These are phyloP conservation scores for Metschnikowia santaceciliae DNA, from an alignment of 805 yeast species.

Conservation along the genomic window DNA sequence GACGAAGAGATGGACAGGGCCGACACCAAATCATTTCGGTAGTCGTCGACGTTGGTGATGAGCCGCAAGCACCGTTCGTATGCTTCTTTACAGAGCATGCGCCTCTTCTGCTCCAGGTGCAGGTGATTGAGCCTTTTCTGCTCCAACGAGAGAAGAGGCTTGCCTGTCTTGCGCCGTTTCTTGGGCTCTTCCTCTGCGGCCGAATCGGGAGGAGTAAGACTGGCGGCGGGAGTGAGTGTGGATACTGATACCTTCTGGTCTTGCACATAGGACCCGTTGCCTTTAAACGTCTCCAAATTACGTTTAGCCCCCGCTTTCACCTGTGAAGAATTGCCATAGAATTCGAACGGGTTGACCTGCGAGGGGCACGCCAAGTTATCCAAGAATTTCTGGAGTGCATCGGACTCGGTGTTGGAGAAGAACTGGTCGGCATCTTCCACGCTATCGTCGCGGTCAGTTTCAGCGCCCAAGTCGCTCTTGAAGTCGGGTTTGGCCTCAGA, in stretches of 20 bases:
- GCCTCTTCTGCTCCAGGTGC: slow-evolving; percentile 40
- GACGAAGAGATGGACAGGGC: slow-evolving; percentile 15
- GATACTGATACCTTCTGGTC: background rate
- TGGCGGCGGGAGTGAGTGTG: background rate
- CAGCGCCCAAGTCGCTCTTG: background rate
- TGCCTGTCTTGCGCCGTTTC: slow-evolving; percentile 29
- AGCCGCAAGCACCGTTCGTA: slow-evolving; percentile 40
- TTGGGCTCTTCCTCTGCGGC: slow-evolving; percentile 19
- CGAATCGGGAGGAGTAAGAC: slow-evolving; percentile 18
- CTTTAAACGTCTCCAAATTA: no score
- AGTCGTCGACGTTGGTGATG: slow-evolving; percentile 39
- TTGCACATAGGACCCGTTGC: background rate
- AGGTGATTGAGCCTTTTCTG: slow-evolving; percentile 42
- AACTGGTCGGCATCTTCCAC: slow-evolving; percentile 17
- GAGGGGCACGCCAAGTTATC: slow-evolving; percentile 36
- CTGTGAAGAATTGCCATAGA: slow-evolving; percentile 16
- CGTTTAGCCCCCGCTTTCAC: no score
- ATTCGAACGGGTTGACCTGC: slow-evolving; percentile 28
- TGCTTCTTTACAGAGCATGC: slow-evolving; percentile 42
- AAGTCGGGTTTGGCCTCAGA: background rate
- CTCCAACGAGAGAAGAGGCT: slow-evolving; percentile 36
- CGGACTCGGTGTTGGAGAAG: slow-evolving; percentile 18
- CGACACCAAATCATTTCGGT: slow-evolving; percentile 26
- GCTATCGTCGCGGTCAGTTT: slow-evolving; percentile 5
- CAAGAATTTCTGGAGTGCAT: slow-evolving; percentile 35